phyloP scores from a whole-genome alignment of 768 basidiomycete species.

The Termitomyces sp. region DNA sequence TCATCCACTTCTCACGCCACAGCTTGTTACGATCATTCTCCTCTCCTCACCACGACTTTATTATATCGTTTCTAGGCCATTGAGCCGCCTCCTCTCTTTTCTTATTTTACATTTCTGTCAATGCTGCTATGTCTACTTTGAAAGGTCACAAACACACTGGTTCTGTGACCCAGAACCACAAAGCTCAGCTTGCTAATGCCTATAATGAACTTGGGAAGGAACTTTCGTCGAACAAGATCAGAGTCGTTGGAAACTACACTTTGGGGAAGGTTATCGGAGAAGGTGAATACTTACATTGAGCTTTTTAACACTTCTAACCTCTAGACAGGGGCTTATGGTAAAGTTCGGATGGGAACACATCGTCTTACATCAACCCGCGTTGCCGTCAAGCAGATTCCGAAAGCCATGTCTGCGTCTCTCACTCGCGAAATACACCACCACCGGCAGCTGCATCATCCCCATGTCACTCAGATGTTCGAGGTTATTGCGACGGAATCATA shows the following conservation, averaged over 20 bases:
- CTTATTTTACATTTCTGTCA: slow-evolving; percentile 24
- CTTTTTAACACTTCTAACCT: slow-evolving; percentile 6
- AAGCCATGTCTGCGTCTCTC: slow-evolving; percentile 82
- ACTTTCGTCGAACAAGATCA: slow-evolving; percentile 83
- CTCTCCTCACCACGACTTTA: not conserved
- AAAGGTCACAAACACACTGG: slow-evolving; percentile 56
- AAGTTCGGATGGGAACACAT: slow-evolving; percentile 92
- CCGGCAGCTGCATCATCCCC: slow-evolving; percentile 91
- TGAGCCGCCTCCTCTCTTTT: slow-evolving; percentile 31
- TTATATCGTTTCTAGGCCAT: slow-evolving; percentile 18
- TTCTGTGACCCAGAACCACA: slow-evolving; percentile 69
- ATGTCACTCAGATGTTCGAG: slow-evolving; percentile 95
- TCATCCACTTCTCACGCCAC: slow-evolving; percentile 13
- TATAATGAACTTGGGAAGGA: slow-evolving; percentile 98
- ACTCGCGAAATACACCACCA: slow-evolving; percentile 99
- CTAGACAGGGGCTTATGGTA: slow-evolving; percentile 82
- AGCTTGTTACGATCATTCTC: not conserved
- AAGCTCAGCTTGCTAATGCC: slow-evolving; percentile 86
- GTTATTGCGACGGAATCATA: slow-evolving; percentile 93
- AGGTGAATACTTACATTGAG: slow-evolving; percentile 45
- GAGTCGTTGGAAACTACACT: slow-evolving; percentile 92
- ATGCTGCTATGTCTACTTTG: slow-evolving; percentile 41
- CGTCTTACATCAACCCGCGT: slow-evolving; percentile 87
- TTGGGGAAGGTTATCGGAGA: slow-evolving; percentile 92
- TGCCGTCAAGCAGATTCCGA: slow-evolving; percentile 97